Base-by-base conservation (phyloP, 2,329 filamentous ascomycete species). In the Phialocephala sp. region DNA sequence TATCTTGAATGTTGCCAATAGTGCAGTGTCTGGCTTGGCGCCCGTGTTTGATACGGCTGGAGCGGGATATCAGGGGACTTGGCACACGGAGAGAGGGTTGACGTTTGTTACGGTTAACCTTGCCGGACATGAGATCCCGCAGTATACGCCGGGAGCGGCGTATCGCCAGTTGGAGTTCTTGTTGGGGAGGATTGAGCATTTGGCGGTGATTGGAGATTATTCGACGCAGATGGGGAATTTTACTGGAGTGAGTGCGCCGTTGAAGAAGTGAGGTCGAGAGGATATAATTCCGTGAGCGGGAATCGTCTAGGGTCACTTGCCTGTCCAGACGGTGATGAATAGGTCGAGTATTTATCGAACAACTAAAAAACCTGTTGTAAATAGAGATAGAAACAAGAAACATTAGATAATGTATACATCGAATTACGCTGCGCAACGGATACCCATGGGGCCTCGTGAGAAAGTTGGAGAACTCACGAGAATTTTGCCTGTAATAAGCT, bases 91-190 rank as follows among this genome's bases (percentile, higher is more conserved):
- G 78, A 79, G 88, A 55, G 86, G 86, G 8, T 76, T 91, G 62
- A 91, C 88, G 0, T 88, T 83, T 68, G 82, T 83, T 4, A 82
- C 84, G 39, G 83, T 89, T 52, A 79, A 80, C 24, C 68, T 85
- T 27, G 77, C 78, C 1, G 87, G 87, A 0, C 84, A 89, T 77
- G 83, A 84, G 81, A 77, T 78, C 2, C 80, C 80, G 0, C 83
- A 88, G 73, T 89, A 87, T 72, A 81, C 83, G 24, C 86, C 87
- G 0, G 82, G 80, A 11, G 85, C 84, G 0, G 81, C 82, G 4
- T 89, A 88, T 72, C 77, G 87, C 52, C 84, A 88, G 65, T 70
- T 90, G 54, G 87, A 90, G 77, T 88, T 87, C 65, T 73, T 90
- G 71, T 76, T 90, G 0, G 88, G 87, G 0, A 78, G 87, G 36